phyloP scores from a whole-genome alignment of 352 stramenopile species.

The Salisapilia sapeloensis region DNA sequence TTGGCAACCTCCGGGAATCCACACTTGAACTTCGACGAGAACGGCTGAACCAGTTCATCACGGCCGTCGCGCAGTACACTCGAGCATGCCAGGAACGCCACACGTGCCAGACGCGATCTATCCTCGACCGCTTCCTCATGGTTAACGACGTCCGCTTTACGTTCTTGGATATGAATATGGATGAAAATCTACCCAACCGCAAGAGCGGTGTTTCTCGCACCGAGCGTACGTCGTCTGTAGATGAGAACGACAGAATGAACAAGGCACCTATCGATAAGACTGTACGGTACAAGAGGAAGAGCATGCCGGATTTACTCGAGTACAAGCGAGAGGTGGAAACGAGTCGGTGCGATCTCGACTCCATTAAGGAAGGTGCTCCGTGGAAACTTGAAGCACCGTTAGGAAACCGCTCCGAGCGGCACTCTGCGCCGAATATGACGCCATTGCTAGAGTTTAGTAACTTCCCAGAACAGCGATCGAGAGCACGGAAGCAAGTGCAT shows the following conservation, averaged over 20 bases:
- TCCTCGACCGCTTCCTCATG: slow-evolving; percentile 82
- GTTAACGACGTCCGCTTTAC: slow-evolving; percentile 81
- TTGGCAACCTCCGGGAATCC: slow-evolving; percentile 51
- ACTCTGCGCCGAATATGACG: too few relatives aligned
- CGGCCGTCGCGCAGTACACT: slow-evolving; percentile 56
- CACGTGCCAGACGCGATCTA: slow-evolving; percentile 43
- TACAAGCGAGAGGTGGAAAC: too few relatives aligned
- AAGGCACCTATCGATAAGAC: too few relatives aligned
- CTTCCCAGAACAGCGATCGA: slow-evolving; percentile 25
- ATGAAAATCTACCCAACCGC: slow-evolving; percentile 24
- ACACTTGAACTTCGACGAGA: slow-evolving; percentile 58
- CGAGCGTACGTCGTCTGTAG: too few relatives aligned
- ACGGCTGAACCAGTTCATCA: slow-evolving; percentile 59
- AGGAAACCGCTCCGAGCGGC: too few relatives aligned
- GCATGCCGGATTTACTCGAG: too few relatives aligned
- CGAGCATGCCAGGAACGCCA: slow-evolving; percentile 52
- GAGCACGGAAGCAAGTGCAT: slow-evolving; percentile 40
- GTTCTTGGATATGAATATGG: slow-evolving; percentile 75
- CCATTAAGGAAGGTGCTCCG: too few relatives aligned
- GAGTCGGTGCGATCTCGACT: too few relatives aligned
- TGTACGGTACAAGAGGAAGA: too few relatives aligned
- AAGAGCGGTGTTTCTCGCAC: slow-evolving; percentile 18
- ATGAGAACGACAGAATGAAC: too few relatives aligned
- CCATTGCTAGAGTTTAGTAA: too few relatives aligned
- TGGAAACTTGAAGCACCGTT: too few relatives aligned